Evolutionary conservation across 2,329 filamentous ascomycete species (phyloP), one percentile per base, ranked within the genome.

Genomic region (Aspergillus nomiae): DNA sequence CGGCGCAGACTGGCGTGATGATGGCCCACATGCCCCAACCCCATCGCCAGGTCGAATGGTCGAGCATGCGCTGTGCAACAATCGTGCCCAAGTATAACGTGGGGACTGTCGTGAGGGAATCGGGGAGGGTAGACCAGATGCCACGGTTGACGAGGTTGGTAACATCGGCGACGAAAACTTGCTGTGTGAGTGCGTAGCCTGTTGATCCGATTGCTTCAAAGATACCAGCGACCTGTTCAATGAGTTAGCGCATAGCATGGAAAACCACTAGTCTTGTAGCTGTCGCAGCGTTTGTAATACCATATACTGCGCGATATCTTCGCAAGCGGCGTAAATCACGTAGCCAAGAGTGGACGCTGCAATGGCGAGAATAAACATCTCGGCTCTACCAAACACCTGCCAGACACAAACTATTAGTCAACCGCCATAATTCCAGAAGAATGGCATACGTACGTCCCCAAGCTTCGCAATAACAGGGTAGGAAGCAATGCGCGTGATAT

Each of bases 151-250:
- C 74, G 51, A 89, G 74, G 66, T 85, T 82, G 56, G 84, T 88
- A 1, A 85, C 87, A 72, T 90, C 87, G 34, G 87, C 87, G 56
- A 89, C 84, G 72, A 90, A 87, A 46, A 90, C 85, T 70, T 89
- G 87, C 69, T 88, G 84, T 26, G 89, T 74, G 55, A 89, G 86
- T 62, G 86, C 82, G 8, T 88, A 81, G 2, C 86, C 86, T 0
- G 86, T 87, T 55, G 83, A 82, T 2, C 87, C 87, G 7, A 86
- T 84, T 2, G 86, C 83, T 70, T 88, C 89, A 73, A 89, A 88
- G 43, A 89, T 84, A 14, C 67, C 67, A 4, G 67, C 70, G 30
- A 63, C 66, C 69, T 88, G 9, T n/a, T 10, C 34, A 1, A n/a
- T 7, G 0, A 1, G 8, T 48, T 16, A 48, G 45, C 14, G 1